Evolutionary conservation across 371 early-diverging fungal species (phyloP), one percentile per base, ranked within the genome.

Genomic region (Paraphysoderma sedebokerense): DNA sequence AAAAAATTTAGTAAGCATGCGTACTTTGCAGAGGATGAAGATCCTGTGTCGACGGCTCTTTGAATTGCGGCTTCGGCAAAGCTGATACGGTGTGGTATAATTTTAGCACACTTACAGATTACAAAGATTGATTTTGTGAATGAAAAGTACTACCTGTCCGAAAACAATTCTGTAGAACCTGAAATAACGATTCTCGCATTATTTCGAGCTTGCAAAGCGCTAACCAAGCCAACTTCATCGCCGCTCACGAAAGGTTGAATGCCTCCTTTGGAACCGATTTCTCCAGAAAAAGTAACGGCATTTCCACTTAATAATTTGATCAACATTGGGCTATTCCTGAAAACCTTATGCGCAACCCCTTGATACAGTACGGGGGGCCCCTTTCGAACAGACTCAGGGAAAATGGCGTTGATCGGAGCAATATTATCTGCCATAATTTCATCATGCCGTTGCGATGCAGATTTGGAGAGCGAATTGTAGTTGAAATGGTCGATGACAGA

Each of bases 161-260:
- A 67, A 59, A 97, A 85, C 57, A 93, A 50, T 24, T 77, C 82
- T 2, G 72, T 50, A 41, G 83, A 81, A 20, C 95, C 97, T 22
- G 73, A 58, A 61, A 97, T 75, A 3, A 79, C 76, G 12, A 87
- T 80, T 11, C 97, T 67, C 26, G 93, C 90, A 52, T 87, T 87
- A 59, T 85, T 81, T 32, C 82, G 68, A 2, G 92, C 77, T 62
- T 97, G 93, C 58, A 89, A 60, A 20, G 79, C 77, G 19, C 79
- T 76, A 11, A 85, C 86, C 30, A 93, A 69, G 3, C 62, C 67
- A 29, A 81, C 50, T 2, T 69, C 55, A 34, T 53, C 49, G 17
- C 82, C 87, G 6, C 61, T 49, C 26, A 65, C 28, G 5, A 61
- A 30, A 1, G 67, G 58, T 33, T 50, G n/a, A n/a, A n/a, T n/a